Conservation (phyloP, 164 flowering plant species). For the Aristolochia contorta region DNA sequence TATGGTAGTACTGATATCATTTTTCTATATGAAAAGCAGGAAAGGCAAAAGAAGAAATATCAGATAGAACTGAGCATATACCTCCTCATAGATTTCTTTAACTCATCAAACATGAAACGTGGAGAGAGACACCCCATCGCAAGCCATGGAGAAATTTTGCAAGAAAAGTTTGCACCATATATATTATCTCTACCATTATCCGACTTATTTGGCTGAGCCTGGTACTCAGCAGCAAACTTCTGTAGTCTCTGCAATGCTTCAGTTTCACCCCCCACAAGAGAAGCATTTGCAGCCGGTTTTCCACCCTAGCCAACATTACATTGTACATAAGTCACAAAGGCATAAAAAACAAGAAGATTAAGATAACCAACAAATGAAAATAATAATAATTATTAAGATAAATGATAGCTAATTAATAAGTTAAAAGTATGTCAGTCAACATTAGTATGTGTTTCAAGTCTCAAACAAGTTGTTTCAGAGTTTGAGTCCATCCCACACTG, state of each 20-base stretch:
- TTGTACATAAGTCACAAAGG: not conserved
- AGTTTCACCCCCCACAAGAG: slow-evolving; percentile 86
- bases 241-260: slow-evolving; percentile 74
- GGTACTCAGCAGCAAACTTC: slow-evolving; percentile 72
- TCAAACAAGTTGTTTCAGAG: too few species aligned
- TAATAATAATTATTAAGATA: too few species aligned
- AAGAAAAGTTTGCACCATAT: slow-evolving; percentile 90
- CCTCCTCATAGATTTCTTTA: slow-evolving; percentile 69
- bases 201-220: slow-evolving; percentile 61
- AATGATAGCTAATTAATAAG: too few species aligned
- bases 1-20: too few species aligned
- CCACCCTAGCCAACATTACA: slow-evolving; percentile 38
- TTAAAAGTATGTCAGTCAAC: too few species aligned
- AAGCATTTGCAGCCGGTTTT: slow-evolving; percentile 48
- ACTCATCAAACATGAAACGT: slow-evolving; percentile 82
- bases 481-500: too few species aligned
- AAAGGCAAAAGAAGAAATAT: not conserved
- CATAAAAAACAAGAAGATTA: too few species aligned
- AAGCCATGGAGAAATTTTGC: slow-evolving; percentile 94
- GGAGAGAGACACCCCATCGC: slow-evolving; percentile 94
- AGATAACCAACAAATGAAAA: too few species aligned
- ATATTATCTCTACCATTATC: slow-evolving; percentile 45
- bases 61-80: slow-evolving; percentile 6
- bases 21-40: too few species aligned
- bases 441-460: too few species aligned